Evolutionary conservation across 345 rosid species (phyloP), one percentile per base, ranked within the genome.

Genomic region (Citropsis articulata): DNA sequence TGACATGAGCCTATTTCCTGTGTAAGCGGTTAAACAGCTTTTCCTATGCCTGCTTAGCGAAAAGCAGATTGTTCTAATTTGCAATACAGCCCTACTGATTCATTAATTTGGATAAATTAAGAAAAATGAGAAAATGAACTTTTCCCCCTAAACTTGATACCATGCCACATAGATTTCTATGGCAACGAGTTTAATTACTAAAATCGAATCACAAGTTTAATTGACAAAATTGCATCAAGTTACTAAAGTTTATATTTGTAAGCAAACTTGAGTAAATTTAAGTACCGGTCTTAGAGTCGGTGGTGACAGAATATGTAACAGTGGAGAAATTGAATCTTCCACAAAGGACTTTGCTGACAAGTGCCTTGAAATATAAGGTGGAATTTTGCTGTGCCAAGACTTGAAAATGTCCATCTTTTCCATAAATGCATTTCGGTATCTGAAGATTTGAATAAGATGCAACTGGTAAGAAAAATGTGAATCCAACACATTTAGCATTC

Each of bases 261-360:
- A 66, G 50, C 4, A 70, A 40, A 75, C 14, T 13, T 62, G 72
- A 69, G 75, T 4, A 70, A 60, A 55, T 27, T 60, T 19, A 81
- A 81, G 82, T 88, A 94, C 99, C 86, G 95, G 97, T 81, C 92
- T 91, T 72, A 96, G 84, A 81, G 82, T 89, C 83, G 95, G 85
- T 36, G 97, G 98, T 70, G 99, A 91, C 71, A 94, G 83, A 77
- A 96, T 87, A 86, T 89, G 98, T 82, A 96, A 71, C 79, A 94
- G 80, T 14, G 87, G 89, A 81, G 98, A 92, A 77, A 92, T 78
- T 61, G 89, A 85, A 70, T 96, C 98, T 84, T 92, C 97, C 50
- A 90, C 90, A 59, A 91, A 85, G 48, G 94, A 87, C 79, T 87
- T 88, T 53, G 80, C 80, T 9, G 97, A 91, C 74, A 96, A 86